Percentiles rank a stretch among this genome's conserved stretches.
These are phyloP conservation scores for Dipteronia sinensis DNA, from an alignment of 345 rosid species.

Conservation along the genomic window DNA sequence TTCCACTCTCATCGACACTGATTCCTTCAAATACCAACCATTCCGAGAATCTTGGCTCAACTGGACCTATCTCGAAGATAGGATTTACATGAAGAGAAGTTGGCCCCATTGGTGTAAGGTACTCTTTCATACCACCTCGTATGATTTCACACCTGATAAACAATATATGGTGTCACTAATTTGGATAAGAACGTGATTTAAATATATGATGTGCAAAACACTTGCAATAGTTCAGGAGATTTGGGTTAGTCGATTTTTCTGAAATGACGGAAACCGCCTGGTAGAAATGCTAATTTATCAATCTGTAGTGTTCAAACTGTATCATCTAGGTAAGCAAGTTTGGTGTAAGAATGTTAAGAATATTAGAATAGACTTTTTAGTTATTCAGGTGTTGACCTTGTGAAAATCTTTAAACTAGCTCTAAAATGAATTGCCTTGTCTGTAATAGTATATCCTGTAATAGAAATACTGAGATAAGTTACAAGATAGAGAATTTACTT, in stretches of 20 bases:
- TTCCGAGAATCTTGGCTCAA: conserved; percentile 92
- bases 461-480: background rate
- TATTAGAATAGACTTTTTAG: background rate
- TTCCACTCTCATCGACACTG: conserved; percentile 85
- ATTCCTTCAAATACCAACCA: conserved; percentile 95
- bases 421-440: background rate
- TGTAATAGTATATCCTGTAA: background rate
- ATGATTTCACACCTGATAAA: conserved; percentile 72
- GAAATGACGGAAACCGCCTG: background rate
- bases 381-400: background rate
- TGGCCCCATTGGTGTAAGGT: conserved; percentile 97
- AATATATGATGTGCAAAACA: background rate
- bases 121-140: conserved; percentile 83
- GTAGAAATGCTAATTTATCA: background rate
- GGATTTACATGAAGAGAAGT: conserved; percentile 90
- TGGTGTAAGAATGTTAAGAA: background rate
- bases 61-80: conserved; percentile 87
- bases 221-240: background rate
- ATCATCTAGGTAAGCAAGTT: background rate
- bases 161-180: background rate
- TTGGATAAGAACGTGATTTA: background rate
- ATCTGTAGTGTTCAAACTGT: background rate
- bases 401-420: background rate
- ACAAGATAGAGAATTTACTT: conserved; percentile 43
- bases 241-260: background rate